A percentile compares a stretch with the other conserved stretches of the same genome.
Evolutionary conservation across 169 alveolate species (phyloP).

Genomic region (Plasmodium ovale): DNA sequence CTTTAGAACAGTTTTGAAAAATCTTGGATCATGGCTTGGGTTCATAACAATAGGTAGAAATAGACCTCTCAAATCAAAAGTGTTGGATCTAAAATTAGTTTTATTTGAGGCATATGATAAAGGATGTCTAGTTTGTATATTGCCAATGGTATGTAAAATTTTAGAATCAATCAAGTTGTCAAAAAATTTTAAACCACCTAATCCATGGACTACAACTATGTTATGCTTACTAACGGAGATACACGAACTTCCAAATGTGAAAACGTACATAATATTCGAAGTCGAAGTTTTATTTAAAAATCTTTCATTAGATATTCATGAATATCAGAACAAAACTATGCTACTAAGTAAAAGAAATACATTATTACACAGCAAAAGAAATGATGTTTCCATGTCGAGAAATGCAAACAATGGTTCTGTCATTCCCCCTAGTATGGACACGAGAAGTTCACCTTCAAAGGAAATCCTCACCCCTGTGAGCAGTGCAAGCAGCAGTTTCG

Average conservation of each 20-base stretch:
- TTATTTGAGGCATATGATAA: slow-evolving; percentile 88
- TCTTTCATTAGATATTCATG: slow-evolving; percentile 82
- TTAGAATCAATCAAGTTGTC: slow-evolving; percentile 86
- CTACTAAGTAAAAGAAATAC: slow-evolving; percentile 42
- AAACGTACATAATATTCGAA: slow-evolving; percentile 91
- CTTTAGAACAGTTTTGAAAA: slow-evolving; percentile 90
- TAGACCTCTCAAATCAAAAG: slow-evolving; percentile 90
- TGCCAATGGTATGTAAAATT: slow-evolving; percentile 91
- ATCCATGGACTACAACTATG: slow-evolving; percentile 94
- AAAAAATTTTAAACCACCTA: slow-evolving; percentile 92
- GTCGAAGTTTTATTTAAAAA: slow-evolving; percentile 91
- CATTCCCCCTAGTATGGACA: not conserved
- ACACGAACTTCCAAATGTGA: slow-evolving; percentile 86
- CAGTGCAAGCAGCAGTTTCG: not conserved
- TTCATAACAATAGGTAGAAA: slow-evolving; percentile 90
- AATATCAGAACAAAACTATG: slow-evolving; percentile 54
- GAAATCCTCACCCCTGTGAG: not conserved
- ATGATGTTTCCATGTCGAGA: slow-evolving; percentile 13
- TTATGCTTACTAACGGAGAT: slow-evolving; percentile 90
- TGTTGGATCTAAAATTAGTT: slow-evolving; percentile 89
- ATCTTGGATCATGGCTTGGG: slow-evolving; percentile 94
- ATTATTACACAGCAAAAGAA: slow-evolving; percentile 22
- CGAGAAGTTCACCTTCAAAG: not conserved
- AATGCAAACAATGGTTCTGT: not conserved
- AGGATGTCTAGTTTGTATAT: slow-evolving; percentile 88